A percentile compares a stretch with the other conserved stretches of the same genome.
Conservation (phyloP, 352 stramenopile genomes). For the Detonula confervacea region DNA sequence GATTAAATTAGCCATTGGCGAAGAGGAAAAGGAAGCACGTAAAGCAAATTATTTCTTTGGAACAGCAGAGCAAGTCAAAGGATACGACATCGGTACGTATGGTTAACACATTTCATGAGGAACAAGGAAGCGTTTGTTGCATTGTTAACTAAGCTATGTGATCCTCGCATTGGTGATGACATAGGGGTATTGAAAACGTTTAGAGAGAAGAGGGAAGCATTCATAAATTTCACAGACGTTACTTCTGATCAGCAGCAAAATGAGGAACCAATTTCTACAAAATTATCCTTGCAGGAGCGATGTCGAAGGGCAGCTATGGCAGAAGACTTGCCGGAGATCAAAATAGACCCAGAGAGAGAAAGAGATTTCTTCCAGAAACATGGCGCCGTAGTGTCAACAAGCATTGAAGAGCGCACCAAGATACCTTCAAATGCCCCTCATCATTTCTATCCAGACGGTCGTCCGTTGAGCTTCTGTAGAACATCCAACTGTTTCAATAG, state of each 20-base stretch:
- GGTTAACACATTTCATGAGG: too few species aligned
- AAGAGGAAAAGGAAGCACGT: constrained; percentile 3
- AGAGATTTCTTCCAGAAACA: constrained; percentile 13
- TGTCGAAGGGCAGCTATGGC: background rate
- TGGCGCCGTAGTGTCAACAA: constrained; percentile 6
- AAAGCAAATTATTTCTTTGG: constrained; percentile 25
- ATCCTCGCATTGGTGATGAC: too few species aligned
- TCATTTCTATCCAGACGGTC: constrained; percentile 7
- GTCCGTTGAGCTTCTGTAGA: constrained; percentile 2
- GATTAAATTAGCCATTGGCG: too few species aligned
- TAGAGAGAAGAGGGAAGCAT: background rate
- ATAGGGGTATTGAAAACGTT: background rate
- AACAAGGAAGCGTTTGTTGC: too few species aligned
- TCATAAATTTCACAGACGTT: too few species aligned
- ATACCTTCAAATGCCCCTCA: background rate
- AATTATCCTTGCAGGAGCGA: background rate
- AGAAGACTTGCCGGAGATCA: background rate
- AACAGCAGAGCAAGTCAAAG: constrained; percentile 14
- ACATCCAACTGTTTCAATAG: constrained; percentile 1
- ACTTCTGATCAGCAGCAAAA: too few species aligned
- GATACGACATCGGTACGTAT: too few species aligned
- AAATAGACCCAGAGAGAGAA: constrained; percentile 13
- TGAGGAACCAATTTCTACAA: background rate
- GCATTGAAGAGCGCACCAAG: background rate
- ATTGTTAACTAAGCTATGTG: too few species aligned